Evolutionary conservation across 306 rosid genomes (phyloP).

Genomic region (Fragaria vesca): DNA sequence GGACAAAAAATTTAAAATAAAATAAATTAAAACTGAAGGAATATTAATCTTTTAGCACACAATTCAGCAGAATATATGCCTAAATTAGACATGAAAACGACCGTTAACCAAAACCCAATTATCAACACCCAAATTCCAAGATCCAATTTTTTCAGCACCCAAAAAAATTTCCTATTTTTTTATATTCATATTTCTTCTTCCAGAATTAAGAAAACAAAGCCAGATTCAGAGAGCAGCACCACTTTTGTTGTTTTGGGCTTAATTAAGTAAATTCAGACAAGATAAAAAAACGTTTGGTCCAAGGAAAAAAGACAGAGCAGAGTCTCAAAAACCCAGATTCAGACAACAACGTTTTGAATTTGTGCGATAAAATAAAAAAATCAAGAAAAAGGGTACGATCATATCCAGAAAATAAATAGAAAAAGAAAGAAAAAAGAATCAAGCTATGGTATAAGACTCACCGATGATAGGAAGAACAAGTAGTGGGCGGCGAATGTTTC

Average conservation of each 20-base stretch:
- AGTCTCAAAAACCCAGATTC: constrained; percentile 21
- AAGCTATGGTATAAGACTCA: constrained; percentile 35
- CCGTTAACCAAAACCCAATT: constrained; percentile 18
- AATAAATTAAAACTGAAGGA: constrained; percentile 19
- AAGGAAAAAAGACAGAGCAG: neutral
- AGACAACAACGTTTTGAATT: constrained; percentile 4
- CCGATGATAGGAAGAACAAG: constrained; percentile 37
- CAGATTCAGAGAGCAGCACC: constrained; percentile 20
- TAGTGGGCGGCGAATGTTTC: constrained; percentile 15
- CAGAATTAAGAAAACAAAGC: neutral
- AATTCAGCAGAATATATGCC: constrained; percentile 2
- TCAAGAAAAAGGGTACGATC: constrained; percentile 6
- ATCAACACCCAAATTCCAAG: constrained; percentile 30
- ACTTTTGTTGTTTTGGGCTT: neutral
- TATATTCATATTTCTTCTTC: neutral
- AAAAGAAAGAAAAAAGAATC: neutral
- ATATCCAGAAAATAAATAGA: neutral
- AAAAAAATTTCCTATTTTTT: neutral
- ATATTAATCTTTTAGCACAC: constrained; percentile 9
- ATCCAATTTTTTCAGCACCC: constrained; percentile 20
- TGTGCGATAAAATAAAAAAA: neutral
- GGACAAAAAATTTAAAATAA: constrained; percentile 1
- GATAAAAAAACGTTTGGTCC: neutral
- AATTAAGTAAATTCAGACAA: constrained; percentile 11
- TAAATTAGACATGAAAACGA: constrained; percentile 17